phyloP scores from a whole-genome alignment of 805 yeast genomes.

The Candida vaughaniae region DNA sequence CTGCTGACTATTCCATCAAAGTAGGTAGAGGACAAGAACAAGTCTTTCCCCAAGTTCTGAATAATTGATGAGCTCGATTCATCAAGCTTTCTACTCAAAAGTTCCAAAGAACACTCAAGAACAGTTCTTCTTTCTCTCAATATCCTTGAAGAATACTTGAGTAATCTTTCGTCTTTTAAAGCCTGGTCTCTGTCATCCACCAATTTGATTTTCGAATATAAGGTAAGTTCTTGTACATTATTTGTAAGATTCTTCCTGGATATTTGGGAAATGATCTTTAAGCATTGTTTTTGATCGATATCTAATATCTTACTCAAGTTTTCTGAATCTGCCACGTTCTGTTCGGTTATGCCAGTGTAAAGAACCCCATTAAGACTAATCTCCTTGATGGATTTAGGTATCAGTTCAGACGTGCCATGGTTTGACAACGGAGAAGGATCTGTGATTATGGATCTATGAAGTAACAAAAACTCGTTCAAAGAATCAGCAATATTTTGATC shows the following conservation, averaged over 20 bases:
- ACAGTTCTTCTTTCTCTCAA: conserved; percentile 53
- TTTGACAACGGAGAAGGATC: conserved; percentile 30
- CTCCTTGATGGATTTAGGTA: conserved; percentile 20
- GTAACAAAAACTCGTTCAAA: conserved; percentile 38
- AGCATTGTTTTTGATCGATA: conserved; percentile 44
- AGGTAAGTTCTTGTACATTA: conserved; percentile 19
- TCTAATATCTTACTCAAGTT: conserved; percentile 38
- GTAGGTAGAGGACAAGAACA: conserved; percentile 33
- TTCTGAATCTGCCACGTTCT: conserved; percentile 37
- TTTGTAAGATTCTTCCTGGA: conserved; percentile 36
- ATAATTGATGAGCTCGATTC: conserved; percentile 28
- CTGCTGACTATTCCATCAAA: conserved; percentile 18
- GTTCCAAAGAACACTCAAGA: conserved; percentile 42
- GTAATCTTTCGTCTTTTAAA: conserved; percentile 27
- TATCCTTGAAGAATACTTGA: conserved; percentile 37
- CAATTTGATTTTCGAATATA: conserved; percentile 25
- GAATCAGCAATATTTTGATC: conserved; percentile 34
- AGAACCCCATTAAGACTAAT: conserved; percentile 41
- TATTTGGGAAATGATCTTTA: conserved; percentile 47
- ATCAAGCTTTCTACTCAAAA: conserved; percentile 43
- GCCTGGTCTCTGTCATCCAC: conserved; percentile 36
- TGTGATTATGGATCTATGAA: conserved; percentile 28
- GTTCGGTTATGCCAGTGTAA: conserved; percentile 33
- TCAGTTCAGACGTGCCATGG: neutral
- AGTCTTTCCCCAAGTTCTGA: conserved; percentile 38